Conservation (phyloP, 306 rosid species). For the Myrica gale region DNA sequence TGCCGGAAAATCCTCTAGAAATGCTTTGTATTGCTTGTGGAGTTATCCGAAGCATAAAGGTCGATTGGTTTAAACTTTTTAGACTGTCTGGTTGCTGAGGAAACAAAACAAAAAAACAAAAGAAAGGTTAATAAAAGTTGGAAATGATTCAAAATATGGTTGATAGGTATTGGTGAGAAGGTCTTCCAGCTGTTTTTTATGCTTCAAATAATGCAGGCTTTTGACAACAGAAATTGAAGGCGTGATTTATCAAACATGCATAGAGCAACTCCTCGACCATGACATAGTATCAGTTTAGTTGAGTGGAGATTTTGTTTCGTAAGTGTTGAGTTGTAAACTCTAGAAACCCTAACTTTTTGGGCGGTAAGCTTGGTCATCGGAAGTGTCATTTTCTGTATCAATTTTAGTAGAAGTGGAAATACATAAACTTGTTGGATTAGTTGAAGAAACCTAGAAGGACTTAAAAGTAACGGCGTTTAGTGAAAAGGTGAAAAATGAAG, state of each 20-base stretch:
- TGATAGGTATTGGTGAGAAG: too few relatives aligned
- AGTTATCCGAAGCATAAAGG: background rate
- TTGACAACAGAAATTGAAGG: background rate
- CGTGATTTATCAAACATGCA: background rate
- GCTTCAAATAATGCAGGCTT: background rate
- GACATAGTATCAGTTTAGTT: background rate
- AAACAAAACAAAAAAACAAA: background rate
- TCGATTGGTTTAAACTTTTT: background rate
- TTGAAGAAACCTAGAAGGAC: background rate
- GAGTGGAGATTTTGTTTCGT: background rate
- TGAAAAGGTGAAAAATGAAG: background rate
- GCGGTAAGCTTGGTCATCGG: background rate
- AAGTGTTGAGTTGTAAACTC: background rate
- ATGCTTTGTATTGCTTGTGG: conserved; percentile 12
- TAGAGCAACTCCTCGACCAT: background rate
- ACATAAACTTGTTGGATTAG: background rate
- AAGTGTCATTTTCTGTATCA: background rate
- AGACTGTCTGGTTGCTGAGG: conserved; percentile 2
- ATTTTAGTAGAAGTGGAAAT: background rate
- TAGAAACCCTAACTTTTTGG: background rate
- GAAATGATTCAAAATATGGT: background rate
- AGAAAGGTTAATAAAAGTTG: background rate
- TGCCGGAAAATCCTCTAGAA: background rate
- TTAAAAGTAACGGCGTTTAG: background rate
- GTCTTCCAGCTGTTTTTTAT: background rate